Conservation (phyloP, 768 basidiomycete species). For the Leccinum fibrillosum region DNA sequence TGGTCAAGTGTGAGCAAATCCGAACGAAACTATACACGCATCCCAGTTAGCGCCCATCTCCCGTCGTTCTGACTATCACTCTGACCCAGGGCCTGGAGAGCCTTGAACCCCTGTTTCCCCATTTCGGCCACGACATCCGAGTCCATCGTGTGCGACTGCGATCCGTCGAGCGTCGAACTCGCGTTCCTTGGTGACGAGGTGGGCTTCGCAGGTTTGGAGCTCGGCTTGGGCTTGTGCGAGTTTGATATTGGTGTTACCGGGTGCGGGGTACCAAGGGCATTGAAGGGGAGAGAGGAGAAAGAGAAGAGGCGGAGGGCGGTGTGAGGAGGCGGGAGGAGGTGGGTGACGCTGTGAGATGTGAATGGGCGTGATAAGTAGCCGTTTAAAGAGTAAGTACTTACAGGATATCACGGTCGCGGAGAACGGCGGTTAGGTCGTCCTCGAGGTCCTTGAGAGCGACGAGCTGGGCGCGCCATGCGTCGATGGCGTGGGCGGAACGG, state of each 20-base stretch:
- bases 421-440: too few relatives aligned
- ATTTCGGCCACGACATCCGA: slow-evolving; percentile 60
- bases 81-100: slow-evolving; percentile 17
- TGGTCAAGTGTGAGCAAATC: too few relatives aligned
- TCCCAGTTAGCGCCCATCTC: too few relatives aligned
- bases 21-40: too few relatives aligned
- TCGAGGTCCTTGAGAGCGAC: slow-evolving; percentile 44
- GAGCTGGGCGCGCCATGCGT: slow-evolving; percentile 64
- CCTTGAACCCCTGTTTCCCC: slow-evolving; percentile 54
- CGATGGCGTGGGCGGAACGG: slow-evolving; percentile 56
- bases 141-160: slow-evolving; percentile 43
- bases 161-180: slow-evolving; percentile 53
- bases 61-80: too few relatives aligned
- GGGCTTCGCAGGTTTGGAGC: slow-evolving; percentile 77
- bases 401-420: too few relatives aligned
- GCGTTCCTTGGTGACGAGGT: slow-evolving; percentile 65
- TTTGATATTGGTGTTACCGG: slow-evolving; percentile 37
- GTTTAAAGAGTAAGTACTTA: too few relatives aligned
- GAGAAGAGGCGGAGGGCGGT: too few relatives aligned
- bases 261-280: background rate
- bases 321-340: too few relatives aligned
- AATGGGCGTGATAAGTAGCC: too few relatives aligned
- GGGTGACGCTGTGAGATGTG: too few relatives aligned
- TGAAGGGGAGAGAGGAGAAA: too few relatives aligned
- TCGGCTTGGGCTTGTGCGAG: slow-evolving; percentile 68